A percentile compares a stretch with the other conserved stretches of the same genome.
These are phyloP conservation scores for Pyrenula aspistea DNA, from an alignment of 495 filamentous ascomycete species.

Conservation along the genomic window DNA sequence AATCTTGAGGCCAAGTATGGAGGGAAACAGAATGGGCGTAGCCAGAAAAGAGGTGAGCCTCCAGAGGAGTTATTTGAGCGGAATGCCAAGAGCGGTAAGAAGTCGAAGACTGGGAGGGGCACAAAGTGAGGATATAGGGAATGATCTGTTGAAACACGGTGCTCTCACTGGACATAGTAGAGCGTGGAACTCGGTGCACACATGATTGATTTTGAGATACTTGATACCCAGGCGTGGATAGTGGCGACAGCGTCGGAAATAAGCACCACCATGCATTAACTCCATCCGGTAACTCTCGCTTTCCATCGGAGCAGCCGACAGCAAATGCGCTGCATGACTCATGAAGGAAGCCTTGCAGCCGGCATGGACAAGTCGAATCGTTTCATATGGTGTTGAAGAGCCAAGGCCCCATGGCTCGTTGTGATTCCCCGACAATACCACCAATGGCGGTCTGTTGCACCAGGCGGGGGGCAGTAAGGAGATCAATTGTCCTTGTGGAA, in stretches of 20 bases:
- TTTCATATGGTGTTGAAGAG: neutral
- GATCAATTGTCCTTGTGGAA: neutral
- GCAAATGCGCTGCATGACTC: neutral
- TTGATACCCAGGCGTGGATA: no score
- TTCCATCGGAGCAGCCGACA: neutral
- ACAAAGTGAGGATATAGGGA: constrained; percentile 1
- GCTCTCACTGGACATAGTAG: no score
- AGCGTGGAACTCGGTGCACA: no score
- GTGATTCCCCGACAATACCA: neutral
- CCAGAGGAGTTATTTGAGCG: constrained; percentile 58
- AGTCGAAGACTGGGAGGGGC: constrained; percentile 19
- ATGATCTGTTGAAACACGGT: neutral
- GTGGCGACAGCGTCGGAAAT: neutral
- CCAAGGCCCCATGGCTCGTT: neutral
- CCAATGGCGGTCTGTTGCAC: neutral
- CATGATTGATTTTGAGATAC: no score
- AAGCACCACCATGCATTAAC: neutral
- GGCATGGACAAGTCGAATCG: neutral
- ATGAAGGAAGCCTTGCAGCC: neutral
- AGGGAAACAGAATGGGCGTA: constrained; percentile 14
- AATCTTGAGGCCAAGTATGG: constrained; percentile 65
- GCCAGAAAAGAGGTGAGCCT: constrained; percentile 39
- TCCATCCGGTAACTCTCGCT: neutral
- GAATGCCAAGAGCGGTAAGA: constrained; percentile 29
- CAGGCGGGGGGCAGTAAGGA: neutral